Evolutionary conservation across 805 yeast genomes (phyloP).

Genomic region (Yamadazyma laniorum): DNA sequence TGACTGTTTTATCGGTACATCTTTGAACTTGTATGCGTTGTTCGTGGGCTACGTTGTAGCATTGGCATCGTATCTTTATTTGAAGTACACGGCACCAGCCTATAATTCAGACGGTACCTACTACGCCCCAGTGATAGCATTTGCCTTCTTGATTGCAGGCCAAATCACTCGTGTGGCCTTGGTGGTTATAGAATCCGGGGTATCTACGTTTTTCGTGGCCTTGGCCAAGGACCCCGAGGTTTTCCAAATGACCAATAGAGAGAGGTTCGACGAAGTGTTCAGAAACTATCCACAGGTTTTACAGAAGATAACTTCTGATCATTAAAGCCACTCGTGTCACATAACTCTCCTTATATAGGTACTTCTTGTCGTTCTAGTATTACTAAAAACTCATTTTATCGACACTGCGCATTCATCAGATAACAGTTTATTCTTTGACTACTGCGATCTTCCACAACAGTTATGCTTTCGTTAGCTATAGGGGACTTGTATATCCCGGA

Average conservation of each 20-base stretch:
- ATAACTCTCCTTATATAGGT: background rate
- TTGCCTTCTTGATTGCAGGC: constrained; percentile 66
- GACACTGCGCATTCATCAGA: background rate
- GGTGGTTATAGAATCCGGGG: constrained; percentile 77
- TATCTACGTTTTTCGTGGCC: constrained; percentile 80
- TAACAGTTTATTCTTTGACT: no score
- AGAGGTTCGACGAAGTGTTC: constrained; percentile 60
- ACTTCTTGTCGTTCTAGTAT: background rate
- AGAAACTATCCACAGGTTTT: constrained; percentile 67
- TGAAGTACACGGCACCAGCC: constrained; percentile 64
- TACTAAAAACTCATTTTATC: background rate
- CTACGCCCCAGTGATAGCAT: constrained; percentile 74
- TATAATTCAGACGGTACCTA: constrained; percentile 60
- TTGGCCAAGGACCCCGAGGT: constrained; percentile 83
- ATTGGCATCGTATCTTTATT: constrained; percentile 61
- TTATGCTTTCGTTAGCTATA: constrained; percentile 59
- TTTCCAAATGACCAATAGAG: constrained; percentile 69
- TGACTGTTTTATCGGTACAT: constrained; percentile 77
- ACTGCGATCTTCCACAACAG: background rate
- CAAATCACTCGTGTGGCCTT: constrained; percentile 74
- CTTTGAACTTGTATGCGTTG: constrained; percentile 71
- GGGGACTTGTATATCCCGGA: constrained; percentile 93
- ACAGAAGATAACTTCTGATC: constrained; percentile 45
- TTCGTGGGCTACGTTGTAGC: constrained; percentile 65
- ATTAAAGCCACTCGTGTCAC: constrained; percentile 14